These are phyloP conservation scores for Cercospora sojina DNA, from an alignment of 2,329 filamentous ascomycete species.

Conservation along the genomic window DNA sequence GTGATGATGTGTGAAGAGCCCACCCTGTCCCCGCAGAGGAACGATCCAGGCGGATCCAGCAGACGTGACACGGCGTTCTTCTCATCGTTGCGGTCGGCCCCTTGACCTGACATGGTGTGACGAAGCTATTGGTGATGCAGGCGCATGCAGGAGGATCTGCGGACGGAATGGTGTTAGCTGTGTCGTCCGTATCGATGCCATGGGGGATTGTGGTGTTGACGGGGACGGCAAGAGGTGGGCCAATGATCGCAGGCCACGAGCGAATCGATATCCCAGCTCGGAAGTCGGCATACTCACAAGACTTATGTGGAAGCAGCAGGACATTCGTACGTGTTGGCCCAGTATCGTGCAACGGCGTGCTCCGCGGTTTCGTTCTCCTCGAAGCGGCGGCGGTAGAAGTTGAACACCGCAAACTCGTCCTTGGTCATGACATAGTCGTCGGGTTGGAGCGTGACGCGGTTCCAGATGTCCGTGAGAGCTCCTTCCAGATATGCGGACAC, in stretches of 20 bases:
- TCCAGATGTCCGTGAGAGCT: constrained; percentile 66
- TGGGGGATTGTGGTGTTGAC: background rate
- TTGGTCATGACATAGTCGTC: constrained; percentile 69
- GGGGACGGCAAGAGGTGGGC: constrained; percentile 2
- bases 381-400: constrained; percentile 73
- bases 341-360: constrained; percentile 57
- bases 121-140: constrained; percentile 11
- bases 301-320: constrained; percentile 13
- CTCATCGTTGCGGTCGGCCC: constrained; percentile 16
- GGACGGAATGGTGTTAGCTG: constrained; percentile 15
- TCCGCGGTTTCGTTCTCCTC: constrained; percentile 52
- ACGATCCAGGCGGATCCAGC: constrained; percentile 10
- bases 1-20: constrained; percentile 18
- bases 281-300: constrained; percentile 13
- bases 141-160: constrained; percentile 11
- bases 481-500: constrained; percentile 65
- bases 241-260: background rate
- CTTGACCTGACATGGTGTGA: background rate
- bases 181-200: background rate
- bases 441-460: constrained; percentile 63
- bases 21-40: constrained; percentile 19
- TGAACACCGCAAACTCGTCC: constrained; percentile 83
- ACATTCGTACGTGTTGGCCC: constrained; percentile 45
- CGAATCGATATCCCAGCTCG: constrained; percentile 5
- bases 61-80: constrained; percentile 10